Conservation (phyloP, 805 yeast species). For the Candida fluviatilis region DNA sequence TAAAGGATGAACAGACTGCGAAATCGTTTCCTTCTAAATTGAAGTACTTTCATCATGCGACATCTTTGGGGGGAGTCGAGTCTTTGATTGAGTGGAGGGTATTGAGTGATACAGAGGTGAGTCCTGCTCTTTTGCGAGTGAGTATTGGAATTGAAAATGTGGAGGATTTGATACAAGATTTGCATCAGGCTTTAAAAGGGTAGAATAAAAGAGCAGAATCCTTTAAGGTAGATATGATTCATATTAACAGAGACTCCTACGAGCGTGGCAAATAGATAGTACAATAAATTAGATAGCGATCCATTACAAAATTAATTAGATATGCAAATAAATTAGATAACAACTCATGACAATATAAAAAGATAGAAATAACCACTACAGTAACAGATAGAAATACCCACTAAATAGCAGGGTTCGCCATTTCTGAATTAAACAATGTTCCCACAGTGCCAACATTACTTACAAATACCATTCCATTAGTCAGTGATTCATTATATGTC, state of each 20-base stretch:
- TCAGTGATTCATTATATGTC: not conserved
- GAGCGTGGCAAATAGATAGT: too few relatives aligned
- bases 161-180: conserved; percentile 72
- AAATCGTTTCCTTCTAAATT: conserved; percentile 59
- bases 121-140: conserved; percentile 59
- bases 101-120: conserved; percentile 50
- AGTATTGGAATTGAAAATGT: conserved; percentile 79
- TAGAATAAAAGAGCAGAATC: conserved; percentile 54
- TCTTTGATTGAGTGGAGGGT: conserved; percentile 90
- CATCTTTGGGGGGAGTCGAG: conserved; percentile 91
- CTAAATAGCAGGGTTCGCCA: too few relatives aligned
- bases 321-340: too few relatives aligned
- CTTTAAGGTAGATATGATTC: too few relatives aligned
- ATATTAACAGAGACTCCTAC: too few relatives aligned
- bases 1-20: conserved; percentile 52
- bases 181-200: conserved; percentile 48
- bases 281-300: not conserved
- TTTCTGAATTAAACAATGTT: too few relatives aligned
- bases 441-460: too few relatives aligned
- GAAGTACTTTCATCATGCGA: conserved; percentile 80
- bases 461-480: too few relatives aligned
- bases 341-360: not conserved
- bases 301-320: too few relatives aligned
- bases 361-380: too few relatives aligned
- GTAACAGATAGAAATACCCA: too few relatives aligned